Evolutionary conservation across 164 flowering plant species (phyloP).

Genomic region (Kingdonia uniflora): DNA sequence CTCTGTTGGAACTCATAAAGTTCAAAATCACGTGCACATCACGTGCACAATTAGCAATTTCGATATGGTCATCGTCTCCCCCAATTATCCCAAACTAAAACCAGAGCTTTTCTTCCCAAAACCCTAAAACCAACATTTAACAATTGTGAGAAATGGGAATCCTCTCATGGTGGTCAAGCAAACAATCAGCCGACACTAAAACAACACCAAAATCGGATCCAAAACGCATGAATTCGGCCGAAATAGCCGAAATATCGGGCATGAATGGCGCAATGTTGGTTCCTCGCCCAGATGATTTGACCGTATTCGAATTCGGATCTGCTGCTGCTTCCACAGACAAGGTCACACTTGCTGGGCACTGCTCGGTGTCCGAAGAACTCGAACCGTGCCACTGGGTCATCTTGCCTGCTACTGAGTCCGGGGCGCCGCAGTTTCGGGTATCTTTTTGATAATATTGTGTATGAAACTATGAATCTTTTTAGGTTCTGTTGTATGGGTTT

Average conservation of each 20-base stretch:
- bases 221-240: constrained; percentile 9
- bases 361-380: constrained; percentile 93
- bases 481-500: background rate
- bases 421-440: constrained; percentile 88
- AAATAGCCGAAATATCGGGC: constrained; percentile 28
- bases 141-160: constrained; percentile 74
- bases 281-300: constrained; percentile 28
- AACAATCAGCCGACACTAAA: constrained; percentile 12
- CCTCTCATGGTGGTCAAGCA: constrained; percentile 53
- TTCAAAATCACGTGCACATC: no score
- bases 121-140: constrained; percentile 7
- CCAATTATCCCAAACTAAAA: no score
- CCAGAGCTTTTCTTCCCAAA: constrained; percentile 2
- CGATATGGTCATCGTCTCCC: no score
- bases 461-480: no score
- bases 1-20: no score
- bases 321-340: constrained; percentile 57
- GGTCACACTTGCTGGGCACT: constrained; percentile 82
- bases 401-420: constrained; percentile 38
- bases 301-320: constrained; percentile 92
- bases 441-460: constrained; percentile 38
- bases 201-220: constrained; percentile 12
- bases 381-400: constrained; percentile 98
- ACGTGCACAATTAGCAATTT: no score
- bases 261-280: constrained; percentile 89